phyloP scores from a whole-genome alignment of 106 monocot genomes.

The Allium sativum region DNA sequence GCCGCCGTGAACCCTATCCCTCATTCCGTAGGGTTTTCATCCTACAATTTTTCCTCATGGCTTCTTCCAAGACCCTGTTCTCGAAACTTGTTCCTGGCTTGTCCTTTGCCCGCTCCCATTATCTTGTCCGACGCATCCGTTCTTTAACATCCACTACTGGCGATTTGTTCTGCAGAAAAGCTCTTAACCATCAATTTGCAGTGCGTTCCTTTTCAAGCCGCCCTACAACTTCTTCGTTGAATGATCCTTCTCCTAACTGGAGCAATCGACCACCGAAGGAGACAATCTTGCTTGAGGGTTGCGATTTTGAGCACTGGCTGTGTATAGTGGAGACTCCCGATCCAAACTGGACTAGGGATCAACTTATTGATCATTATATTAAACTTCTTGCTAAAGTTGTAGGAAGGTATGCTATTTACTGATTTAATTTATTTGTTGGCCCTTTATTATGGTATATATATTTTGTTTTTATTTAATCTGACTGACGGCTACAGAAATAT shows the following conservation, averaged over 20 bases:
- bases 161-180: slow-evolving; percentile 5
- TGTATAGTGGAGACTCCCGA: slow-evolving; percentile 80
- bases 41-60: too few species aligned
- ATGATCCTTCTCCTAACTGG: slow-evolving; percentile 83
- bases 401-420: slow-evolving; percentile 45
- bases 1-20: too few species aligned
- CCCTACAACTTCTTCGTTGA: slow-evolving; percentile 64
- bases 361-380: slow-evolving; percentile 79
- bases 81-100: neutral
- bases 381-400: slow-evolving; percentile 69
- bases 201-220: slow-evolving; percentile 54
- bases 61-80: neutral
- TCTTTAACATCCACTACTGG: slow-evolving; percentile 18
- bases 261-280: slow-evolving; percentile 94
- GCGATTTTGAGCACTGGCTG: slow-evolving; percentile 99
- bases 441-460: too few species aligned
- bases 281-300: slow-evolving; percentile 88
- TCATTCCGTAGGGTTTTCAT: too few species aligned
- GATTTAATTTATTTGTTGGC: too few species aligned
- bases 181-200: neutral
- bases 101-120: slow-evolving; percentile 1
- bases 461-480: too few species aligned
- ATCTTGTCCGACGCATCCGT: neutral
- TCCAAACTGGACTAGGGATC: slow-evolving; percentile 48
- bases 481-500: too few species aligned